phyloP scores from a whole-genome alignment of 225 moss, liverwort and hornwort species.

The Polytrichum formosum region DNA sequence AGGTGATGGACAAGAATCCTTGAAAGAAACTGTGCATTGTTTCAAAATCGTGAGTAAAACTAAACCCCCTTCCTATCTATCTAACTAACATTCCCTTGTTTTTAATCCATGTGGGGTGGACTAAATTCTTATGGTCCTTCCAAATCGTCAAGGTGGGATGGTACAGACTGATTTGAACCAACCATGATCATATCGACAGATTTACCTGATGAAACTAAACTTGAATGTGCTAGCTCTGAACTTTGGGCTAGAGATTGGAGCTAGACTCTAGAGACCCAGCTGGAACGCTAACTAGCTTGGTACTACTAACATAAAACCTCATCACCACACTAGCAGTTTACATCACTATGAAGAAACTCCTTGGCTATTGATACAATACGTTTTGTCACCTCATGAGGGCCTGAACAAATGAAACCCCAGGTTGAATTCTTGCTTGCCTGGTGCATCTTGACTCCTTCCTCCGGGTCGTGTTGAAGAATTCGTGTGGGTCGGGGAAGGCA shows the following conservation, averaged over 20 bases:
- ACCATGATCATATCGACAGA: constrained; percentile 46
- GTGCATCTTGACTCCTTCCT: background rate
- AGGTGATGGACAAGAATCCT: too few relatives aligned
- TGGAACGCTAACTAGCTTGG: background rate
- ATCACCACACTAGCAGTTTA: constrained; percentile 4
- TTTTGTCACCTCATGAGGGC: constrained; percentile 23
- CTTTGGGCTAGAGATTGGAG: constrained; percentile 2
- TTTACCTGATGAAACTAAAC: constrained; percentile 53
- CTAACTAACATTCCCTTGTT: too few relatives aligned
- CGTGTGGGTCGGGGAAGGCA: background rate
- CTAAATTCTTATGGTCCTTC: too few relatives aligned
- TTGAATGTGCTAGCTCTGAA: constrained; percentile 23
- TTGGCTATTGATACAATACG: constrained; percentile 18
- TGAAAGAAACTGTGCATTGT: too few relatives aligned
- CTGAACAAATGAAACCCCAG: constrained; percentile 21
- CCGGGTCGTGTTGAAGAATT: background rate
- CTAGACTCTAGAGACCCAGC: background rate
- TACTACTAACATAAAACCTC: constrained; percentile 12
- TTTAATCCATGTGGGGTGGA: too few relatives aligned
- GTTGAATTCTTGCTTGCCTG: constrained; percentile 19
- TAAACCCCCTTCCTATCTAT: too few relatives aligned
- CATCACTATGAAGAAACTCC: constrained; percentile 5
- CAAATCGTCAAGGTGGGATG: background rate
- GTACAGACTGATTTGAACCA: background rate
- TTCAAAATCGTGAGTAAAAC: too few relatives aligned